Base-by-base conservation (phyloP, 2,329 filamentous ascomycete genomes). In the Albifimbria verrucaria region DNA sequence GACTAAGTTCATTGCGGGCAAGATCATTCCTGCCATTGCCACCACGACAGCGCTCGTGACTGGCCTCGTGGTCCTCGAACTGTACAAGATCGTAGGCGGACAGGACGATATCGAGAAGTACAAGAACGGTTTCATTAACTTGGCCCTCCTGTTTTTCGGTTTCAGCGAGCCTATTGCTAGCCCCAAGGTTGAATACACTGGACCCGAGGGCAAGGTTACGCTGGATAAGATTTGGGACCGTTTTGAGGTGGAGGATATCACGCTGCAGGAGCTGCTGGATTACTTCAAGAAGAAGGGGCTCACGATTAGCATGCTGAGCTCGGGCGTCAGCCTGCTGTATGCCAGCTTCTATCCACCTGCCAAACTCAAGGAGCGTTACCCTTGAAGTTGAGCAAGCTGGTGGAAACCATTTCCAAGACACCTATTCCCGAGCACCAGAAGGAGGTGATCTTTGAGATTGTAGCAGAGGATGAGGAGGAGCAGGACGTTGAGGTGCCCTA, bases 1-100 rank as follows among this genome's bases (percentile, higher is more conserved):
- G 86, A 99, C 93, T 57, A 99, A 99, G 79, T 97, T 99, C 73
- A 99, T 99, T 68, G 95, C 94, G 26, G 94, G 94, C 70, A 99
- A 99, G 83, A 99, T 99, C 62, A 99, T 99, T 60, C 94, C 94
- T 21, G 94, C 94, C 45, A 99, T 99, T 71, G 94, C 94, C 44
- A 99, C 94, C 3, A 97, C 94, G 0, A 99, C 94, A 3, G 93
- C 94, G 3, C 79, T 99, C 53, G 93, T 97, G 12, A 99, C 94
- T 3, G 94, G 94, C 54, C 80, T 99, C 45, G 92, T 99, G 50
- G 82, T 95, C 17, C 77, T 99, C 45, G 94, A 99, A 77, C 77
- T 97, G 47, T 97, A 90, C 86, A 99, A 99, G 84, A 83, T 99
- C 58, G 80, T 99, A 45, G 94, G 97, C 66, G 93, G 92, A 67